Evolutionary conservation across 1,139 yeast genomes (phyloP), one percentile per base, ranked within the genome.

Genomic region (Blastobotrys buckinghamii): DNA sequence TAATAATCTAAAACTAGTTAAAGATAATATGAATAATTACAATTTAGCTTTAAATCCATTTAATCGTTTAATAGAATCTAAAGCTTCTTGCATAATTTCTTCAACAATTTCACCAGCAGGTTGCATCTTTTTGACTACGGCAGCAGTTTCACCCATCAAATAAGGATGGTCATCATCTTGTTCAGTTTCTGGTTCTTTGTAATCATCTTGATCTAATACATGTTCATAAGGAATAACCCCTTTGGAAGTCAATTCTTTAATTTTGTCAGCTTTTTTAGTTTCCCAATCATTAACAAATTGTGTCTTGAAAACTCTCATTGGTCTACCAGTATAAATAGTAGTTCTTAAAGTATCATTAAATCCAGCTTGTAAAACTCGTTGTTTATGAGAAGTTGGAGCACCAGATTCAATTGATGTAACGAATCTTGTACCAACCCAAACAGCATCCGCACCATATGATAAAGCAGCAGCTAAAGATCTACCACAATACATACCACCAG

Each of bases 401-500:
- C 64, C 64, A 16, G 63, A 58, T 40, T 60, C 64, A 30, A 45
- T 50, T n/a, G 63, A 57, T 42, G 60, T 55, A 19, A 60, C 57
- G 34, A 60, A 60, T 17, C 64, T 51, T 9, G 64, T 60, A 33
- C 64, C 79, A 42, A 74, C 50, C 60, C 73, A 76, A 37, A 73
- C 76, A 0, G 73, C 77, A 22, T 67, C 62, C 0, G 78, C 78
- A 1, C 79, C 78, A 17, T 54, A 50, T 2, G 59, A 47, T 42
- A 74, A 53, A 48, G 68, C 73, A 13, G 55, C 56, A 3, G 62
- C 59, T 10, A 70, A 63, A 7, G 65, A 59, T 8, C 53, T 44
- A 2, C 69, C 64, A 53, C 65, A 61, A 51, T 64, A 63, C 29
- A 75, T 72, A 0, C 79, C 79, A 8, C 79, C 79, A 15, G 78